These are phyloP conservation scores for Pelargonium exstipulatum DNA, from an alignment of 441 rosid genomes.

Conservation along the genomic window DNA sequence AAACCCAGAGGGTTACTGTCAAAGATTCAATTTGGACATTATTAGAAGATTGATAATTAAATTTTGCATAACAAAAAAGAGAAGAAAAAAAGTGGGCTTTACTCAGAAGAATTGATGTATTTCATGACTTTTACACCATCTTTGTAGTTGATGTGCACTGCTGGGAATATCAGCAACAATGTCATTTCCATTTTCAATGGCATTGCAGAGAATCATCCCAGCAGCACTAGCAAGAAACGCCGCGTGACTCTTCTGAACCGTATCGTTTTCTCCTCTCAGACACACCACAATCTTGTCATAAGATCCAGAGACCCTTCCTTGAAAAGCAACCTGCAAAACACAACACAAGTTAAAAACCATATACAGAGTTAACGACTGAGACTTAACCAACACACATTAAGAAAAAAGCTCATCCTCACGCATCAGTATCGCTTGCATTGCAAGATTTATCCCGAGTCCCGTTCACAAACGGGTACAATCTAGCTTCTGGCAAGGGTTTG, in stretches of 20 bases:
- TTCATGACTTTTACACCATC: background rate
- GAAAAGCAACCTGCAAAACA: constrained; percentile 13
- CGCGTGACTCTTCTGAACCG: background rate
- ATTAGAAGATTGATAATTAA: too few species aligned
- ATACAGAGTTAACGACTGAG: background rate
- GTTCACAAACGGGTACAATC: background rate
- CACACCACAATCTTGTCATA: background rate
- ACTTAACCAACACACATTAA: background rate
- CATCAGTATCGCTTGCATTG: background rate
- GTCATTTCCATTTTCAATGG: background rate
- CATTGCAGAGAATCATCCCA: background rate
- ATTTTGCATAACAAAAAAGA: too few species aligned
- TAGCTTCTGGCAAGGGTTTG: background rate
- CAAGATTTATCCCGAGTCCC: background rate
- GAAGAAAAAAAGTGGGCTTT: too few species aligned
- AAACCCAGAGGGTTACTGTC: background rate
- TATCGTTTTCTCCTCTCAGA: background rate
- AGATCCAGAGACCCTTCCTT: background rate
- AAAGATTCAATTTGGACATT: too few species aligned
- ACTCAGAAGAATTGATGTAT: background rate
- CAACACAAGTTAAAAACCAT: too few species aligned
- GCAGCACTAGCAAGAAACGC: background rate
- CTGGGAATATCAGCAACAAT: background rate
- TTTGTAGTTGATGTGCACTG: background rate
- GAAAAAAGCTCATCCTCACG: background rate